Evolutionary conservation across 2,329 filamentous ascomycete genomes (phyloP).

Genomic region (Grosmannia huntii): DNA sequence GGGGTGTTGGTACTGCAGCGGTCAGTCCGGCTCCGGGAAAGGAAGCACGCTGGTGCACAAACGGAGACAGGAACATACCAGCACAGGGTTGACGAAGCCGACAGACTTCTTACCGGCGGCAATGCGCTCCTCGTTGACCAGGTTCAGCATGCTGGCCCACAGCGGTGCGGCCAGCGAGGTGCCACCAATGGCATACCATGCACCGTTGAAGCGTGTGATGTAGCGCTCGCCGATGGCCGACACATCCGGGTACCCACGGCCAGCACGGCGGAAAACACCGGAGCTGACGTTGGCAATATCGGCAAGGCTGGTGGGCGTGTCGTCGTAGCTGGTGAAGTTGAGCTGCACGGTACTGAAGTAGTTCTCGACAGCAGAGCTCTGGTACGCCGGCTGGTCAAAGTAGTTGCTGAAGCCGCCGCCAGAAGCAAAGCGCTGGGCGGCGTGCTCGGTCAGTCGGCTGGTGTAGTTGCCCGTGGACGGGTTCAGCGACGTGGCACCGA

Average conservation of each 20-base stretch:
- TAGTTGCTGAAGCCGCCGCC: constrained; percentile 35
- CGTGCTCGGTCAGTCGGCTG: constrained; percentile 12
- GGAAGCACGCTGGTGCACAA: not conserved
- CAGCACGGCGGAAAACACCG: constrained; percentile 14
- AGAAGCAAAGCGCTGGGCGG: constrained; percentile 17
- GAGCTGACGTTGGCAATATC: constrained; percentile 12
- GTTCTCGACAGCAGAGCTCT: constrained; percentile 23
- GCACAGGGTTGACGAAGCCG: constrained; percentile 21
- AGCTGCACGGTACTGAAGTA: constrained; percentile 22
- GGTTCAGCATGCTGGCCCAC: constrained; percentile 42
- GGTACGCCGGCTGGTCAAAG: constrained; percentile 29
- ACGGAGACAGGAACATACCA: constrained; percentile 2
- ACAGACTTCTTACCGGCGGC: constrained; percentile 28
- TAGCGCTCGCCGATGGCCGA: constrained; percentile 16
- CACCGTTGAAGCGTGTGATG: constrained; percentile 16
- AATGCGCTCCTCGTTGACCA: constrained; percentile 50
- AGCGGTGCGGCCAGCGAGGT: constrained; percentile 44
- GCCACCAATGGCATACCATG: constrained; percentile 27
- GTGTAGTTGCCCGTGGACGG: not conserved
- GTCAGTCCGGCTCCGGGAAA: not conserved
- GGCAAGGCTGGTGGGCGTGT: constrained; percentile 6
- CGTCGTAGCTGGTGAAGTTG: constrained; percentile 12
- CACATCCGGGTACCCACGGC: constrained; percentile 18
- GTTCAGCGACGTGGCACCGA: constrained; percentile 35
- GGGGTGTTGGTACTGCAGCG: constrained; percentile 15